These are phyloP conservation scores for Melanogaster broomeanus DNA, from an alignment of 768 basidiomycete genomes.

Conservation along the genomic window DNA sequence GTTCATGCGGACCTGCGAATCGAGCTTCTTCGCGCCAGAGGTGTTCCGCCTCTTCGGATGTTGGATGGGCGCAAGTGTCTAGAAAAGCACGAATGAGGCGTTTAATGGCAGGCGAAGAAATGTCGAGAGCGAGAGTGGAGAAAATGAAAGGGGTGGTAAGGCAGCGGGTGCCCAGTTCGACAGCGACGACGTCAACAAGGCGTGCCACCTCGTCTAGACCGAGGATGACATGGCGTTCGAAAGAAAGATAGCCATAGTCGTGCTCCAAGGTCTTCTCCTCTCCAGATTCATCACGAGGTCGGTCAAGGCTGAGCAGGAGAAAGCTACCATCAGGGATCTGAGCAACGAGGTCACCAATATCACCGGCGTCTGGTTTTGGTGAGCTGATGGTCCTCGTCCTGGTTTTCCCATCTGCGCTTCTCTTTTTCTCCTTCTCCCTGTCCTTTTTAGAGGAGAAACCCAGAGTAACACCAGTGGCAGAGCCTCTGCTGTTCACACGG, in stretches of 20 bases:
- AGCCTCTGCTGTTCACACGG: constrained; percentile 49
- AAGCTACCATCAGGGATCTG: constrained; percentile 52
- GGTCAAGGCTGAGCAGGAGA: constrained; percentile 52
- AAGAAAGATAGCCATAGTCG: constrained; percentile 75
- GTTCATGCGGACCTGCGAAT: constrained; percentile 83
- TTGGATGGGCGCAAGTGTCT: constrained; percentile 49
- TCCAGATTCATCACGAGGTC: constrained; percentile 40
- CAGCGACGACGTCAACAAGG: constrained; percentile 69
- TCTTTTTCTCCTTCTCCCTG: constrained; percentile 46
- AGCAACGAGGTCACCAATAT: constrained; percentile 37
- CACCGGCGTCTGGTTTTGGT: constrained; percentile 32
- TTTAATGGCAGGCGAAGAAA: constrained; percentile 72
- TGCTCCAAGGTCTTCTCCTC: constrained; percentile 41
- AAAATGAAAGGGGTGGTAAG: constrained; percentile 92
- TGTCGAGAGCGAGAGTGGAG: constrained; percentile 83
- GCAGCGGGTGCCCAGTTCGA: constrained; percentile 71
- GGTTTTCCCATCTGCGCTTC: constrained; percentile 33
- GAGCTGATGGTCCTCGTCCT: constrained; percentile 46
- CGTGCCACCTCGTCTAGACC: constrained; percentile 72
- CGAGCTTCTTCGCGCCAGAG: constrained; percentile 79
- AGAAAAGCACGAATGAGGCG: constrained; percentile 82
- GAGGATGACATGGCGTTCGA: constrained; percentile 71
- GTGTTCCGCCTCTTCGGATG: constrained; percentile 43
- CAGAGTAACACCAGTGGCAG: constrained; percentile 29
- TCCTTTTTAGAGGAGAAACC: constrained; percentile 46